These are phyloP conservation scores for Sphagnurus paluster DNA, from an alignment of 1,284 basidiomycete species.

Conservation along the genomic window DNA sequence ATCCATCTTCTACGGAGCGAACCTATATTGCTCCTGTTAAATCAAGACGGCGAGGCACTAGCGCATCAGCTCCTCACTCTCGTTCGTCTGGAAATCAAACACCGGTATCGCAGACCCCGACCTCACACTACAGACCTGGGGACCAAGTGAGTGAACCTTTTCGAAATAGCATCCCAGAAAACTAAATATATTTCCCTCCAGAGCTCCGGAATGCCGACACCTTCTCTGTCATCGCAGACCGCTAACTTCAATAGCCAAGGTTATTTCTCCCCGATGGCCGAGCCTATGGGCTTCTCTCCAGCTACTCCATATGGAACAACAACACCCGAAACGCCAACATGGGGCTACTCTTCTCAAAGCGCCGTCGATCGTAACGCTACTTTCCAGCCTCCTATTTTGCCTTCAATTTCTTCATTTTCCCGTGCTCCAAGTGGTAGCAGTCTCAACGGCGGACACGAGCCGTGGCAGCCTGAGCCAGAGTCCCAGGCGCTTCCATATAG, in stretches of 20 bases:
- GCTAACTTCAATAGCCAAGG: constrained; percentile 40
- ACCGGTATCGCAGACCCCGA: constrained; percentile 35
- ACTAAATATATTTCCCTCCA: constrained; percentile 14
- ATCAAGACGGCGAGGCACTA: constrained; percentile 46
- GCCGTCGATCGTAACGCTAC: constrained; percentile 50
- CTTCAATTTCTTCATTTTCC: constrained; percentile 48
- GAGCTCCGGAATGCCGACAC: constrained; percentile 33
- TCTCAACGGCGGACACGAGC: constrained; percentile 14
- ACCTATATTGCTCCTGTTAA: constrained; percentile 62
- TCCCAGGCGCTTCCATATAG: constrained; percentile 32
- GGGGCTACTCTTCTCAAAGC: constrained; percentile 51
- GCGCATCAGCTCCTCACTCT: constrained; percentile 35
- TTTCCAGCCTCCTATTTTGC: constrained; percentile 49
- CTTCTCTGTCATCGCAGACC: constrained; percentile 36
- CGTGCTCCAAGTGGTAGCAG: constrained; percentile 28
- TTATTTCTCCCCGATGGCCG: constrained; percentile 39
- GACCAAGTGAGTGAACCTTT: constrained; percentile 35
- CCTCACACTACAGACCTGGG: constrained; percentile 36
- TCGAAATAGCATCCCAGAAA: background rate
- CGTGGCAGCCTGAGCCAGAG: constrained; percentile 27
- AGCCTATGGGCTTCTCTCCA: constrained; percentile 29
- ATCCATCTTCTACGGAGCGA: constrained; percentile 78
- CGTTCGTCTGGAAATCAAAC: constrained; percentile 44
- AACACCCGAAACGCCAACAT: constrained; percentile 38
- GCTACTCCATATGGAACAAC: constrained; percentile 37